These are phyloP conservation scores for Phialophora verrucosa DNA, from an alignment of 2,329 filamentous ascomycete genomes.

Conservation along the genomic window DNA sequence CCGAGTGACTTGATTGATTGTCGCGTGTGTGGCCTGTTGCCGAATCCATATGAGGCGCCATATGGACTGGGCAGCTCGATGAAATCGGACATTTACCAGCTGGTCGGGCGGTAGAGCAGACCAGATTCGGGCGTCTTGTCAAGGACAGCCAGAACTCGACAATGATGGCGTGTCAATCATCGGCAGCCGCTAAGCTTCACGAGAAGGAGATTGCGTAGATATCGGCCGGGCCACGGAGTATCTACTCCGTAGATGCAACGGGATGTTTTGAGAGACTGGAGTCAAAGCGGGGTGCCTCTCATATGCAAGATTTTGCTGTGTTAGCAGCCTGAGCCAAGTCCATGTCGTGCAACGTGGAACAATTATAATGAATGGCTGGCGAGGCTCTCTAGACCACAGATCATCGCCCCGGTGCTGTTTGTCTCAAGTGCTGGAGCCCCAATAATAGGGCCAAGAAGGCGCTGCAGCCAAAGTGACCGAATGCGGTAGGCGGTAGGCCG, in stretches of 20 bases:
- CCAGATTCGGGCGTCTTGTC: neutral
- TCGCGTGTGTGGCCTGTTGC: neutral
- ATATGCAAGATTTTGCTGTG: neutral
- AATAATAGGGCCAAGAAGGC: neutral
- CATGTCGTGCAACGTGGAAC: neutral
- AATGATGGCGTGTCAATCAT: neutral
- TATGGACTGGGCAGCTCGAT: neutral
- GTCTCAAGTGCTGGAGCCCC: neutral
- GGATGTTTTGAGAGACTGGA: neutral
- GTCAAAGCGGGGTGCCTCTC: neutral
- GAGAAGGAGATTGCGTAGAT: neutral
- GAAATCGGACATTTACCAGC: neutral
- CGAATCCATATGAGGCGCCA: neutral
- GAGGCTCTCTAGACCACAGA: neutral
- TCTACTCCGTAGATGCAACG: neutral
- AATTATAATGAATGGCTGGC: neutral
- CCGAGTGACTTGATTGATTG: neutral
- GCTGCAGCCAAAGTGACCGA: too few relatives aligned
- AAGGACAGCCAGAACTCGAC: neutral
- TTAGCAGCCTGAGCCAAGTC: neutral
- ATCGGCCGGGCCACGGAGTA: neutral
- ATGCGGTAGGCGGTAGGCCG: neutral
- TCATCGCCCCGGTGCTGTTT: neutral
- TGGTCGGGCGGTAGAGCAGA: neutral
- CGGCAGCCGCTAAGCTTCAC: neutral